Base-by-base conservation (phyloP, 106 monocot genomes). In the Amphibolis antarctica region DNA sequence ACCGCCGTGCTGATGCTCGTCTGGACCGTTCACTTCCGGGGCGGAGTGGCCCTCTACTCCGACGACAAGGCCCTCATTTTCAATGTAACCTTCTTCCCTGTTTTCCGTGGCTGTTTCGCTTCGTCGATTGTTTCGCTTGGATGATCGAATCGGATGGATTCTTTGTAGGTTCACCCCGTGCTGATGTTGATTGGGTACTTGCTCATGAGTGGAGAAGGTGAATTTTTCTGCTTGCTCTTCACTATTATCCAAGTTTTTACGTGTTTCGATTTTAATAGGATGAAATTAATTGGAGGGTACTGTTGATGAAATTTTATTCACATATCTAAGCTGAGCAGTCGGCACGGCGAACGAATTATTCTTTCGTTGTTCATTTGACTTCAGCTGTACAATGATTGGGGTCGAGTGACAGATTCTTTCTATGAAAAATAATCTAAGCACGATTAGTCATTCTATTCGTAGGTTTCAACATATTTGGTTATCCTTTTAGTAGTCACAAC, bases 121-220 rank as follows among this genome's bases (percentile, higher is more conserved):
- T 1, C 15, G 28, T 19, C n/a, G 52, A 21, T 62, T 44, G 18
- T 12, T 20, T n/a, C n/a, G n/a, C n/a, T n/a, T n/a, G n/a, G n/a
- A n/a, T n/a, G n/a, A n/a, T n/a, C n/a, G n/a, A n/a, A n/a, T n/a
- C n/a, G n/a, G n/a, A n/a, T n/a, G n/a, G n/a, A n/a, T n/a, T n/a
- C n/a, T 65, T 53, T 82, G 63, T 75, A 98, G 98, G 85, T 92
- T 9, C 98, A 99, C 71, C 98, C 98, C 50, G 91, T 99, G 44
- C 63, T 99, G 15, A 99, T 99, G 98, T 80, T 99, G 73, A 77
- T 99, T 62, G 91, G 98, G 0, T 92, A 85, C 60, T 54, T 99
- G 46, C 78, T 87, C 46, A 36, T 92, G 28, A 85, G 85, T 81
- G 98, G 98, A 70, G 98, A 99, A 99, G 98, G 98, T 99, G 74